A percentile compares a stretch with the other conserved stretches of the same genome.
Conservation (phyloP, 768 basidiomycete species). For the Chlorophyllum brunneum region DNA sequence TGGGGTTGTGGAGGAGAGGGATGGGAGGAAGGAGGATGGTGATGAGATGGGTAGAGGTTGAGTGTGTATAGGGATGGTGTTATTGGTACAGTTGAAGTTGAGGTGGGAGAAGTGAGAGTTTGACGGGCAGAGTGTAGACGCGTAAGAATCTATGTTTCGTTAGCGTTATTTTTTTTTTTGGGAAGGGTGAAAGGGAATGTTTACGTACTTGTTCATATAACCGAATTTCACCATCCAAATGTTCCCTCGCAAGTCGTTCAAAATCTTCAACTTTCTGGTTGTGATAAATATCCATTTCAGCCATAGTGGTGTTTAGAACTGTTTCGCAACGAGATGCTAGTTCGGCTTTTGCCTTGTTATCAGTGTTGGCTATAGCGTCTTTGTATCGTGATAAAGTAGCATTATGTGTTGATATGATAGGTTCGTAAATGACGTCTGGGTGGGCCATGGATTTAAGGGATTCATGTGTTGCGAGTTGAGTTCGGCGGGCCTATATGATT, state of each 20-base stretch:
- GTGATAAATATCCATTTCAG: constrained; percentile 82
- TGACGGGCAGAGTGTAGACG: constrained; percentile 56
- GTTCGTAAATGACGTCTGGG: constrained; percentile 69
- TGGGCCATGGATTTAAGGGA: constrained; percentile 73
- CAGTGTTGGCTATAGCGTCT: constrained; percentile 35
- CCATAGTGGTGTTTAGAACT: constrained; percentile 83
- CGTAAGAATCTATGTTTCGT: constrained; percentile 51
- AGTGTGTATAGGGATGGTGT: constrained; percentile 75
- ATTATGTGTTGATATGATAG: constrained; percentile 71
- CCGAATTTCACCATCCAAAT: constrained; percentile 76
- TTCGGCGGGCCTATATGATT: constrained; percentile 57
- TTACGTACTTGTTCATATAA: constrained; percentile 65
- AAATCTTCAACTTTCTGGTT: constrained; percentile 73
- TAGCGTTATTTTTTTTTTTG: neutral
- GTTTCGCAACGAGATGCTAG: constrained; percentile 79
- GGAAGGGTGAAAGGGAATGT: neutral
- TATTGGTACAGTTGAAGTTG: constrained; percentile 47
- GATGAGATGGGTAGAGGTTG: constrained; percentile 38
- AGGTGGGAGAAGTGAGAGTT: constrained; percentile 45
- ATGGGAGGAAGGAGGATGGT: neutral
- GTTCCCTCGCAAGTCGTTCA: constrained; percentile 49
- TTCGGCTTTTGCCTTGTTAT: constrained; percentile 53
- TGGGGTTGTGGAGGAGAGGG: neutral
- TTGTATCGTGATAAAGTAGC: constrained; percentile 65
- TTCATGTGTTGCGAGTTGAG: constrained; percentile 73